phyloP scores from a whole-genome alignment of 352 stramenopile species.

The Phytophthora brassicae region DNA sequence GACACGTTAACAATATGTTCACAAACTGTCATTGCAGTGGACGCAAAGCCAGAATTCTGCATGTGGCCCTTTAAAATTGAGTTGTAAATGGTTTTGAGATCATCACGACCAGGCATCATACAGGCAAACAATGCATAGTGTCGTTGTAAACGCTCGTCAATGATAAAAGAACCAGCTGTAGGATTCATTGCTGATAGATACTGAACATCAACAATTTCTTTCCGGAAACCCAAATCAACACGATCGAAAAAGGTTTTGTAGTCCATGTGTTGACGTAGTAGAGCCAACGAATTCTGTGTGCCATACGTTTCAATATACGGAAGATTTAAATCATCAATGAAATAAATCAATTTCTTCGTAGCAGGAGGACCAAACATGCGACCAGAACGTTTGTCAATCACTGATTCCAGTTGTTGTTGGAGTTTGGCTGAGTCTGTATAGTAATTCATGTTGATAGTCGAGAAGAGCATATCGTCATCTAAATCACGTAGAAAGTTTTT shows the following conservation, averaged over 20 bases:
- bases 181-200: conserved; percentile 97
- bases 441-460: conserved; percentile 98
- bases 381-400: conserved; percentile 96
- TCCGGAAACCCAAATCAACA: conserved; percentile 95
- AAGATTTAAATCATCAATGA: conserved; percentile 97
- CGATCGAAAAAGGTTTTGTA: conserved; percentile 96
- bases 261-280: conserved; percentile 96
- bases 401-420: conserved; percentile 94
- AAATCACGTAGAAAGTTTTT: conserved; percentile 93
- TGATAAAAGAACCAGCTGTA: conserved; percentile 96
- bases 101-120: conserved; percentile 93
- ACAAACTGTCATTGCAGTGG: conserved; percentile 59
- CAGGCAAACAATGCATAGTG: conserved; percentile 96
- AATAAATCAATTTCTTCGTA: conserved; percentile 96
- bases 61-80: conserved; percentile 95
- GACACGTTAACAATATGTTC: conserved; percentile 92
- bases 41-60: conserved; percentile 76
- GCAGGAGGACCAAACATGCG: conserved; percentile 95
- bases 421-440: conserved; percentile 95
- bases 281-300: conserved; percentile 94
- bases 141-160: conserved; percentile 95
- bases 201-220: conserved; percentile 96
- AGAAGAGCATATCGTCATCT: conserved; percentile 94
- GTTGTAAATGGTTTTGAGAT: conserved; percentile 96
- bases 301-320: conserved; percentile 97